Conservation (phyloP, 441 rosid species). For the Populus hybrid region DNA sequence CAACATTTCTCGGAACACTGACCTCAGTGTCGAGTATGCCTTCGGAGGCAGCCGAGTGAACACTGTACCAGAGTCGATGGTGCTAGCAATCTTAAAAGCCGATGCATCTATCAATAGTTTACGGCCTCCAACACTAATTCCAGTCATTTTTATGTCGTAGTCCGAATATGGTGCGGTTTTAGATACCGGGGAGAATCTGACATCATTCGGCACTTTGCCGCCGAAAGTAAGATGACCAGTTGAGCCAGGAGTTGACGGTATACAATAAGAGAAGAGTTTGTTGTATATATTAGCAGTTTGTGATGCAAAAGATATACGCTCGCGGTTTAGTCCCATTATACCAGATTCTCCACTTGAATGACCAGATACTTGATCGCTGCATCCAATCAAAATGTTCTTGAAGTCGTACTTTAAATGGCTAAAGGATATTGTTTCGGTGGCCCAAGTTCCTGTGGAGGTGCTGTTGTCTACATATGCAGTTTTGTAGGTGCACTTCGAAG, state of each 20-base stretch:
- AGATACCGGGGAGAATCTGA: neutral
- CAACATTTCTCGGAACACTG: neutral
- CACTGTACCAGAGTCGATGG: neutral
- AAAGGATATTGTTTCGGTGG: conserved; percentile 11
- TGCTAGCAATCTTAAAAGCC: neutral
- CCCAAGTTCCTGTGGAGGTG: neutral
- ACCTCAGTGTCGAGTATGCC: neutral
- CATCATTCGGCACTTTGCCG: neutral
- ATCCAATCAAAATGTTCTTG: conserved; percentile 13
- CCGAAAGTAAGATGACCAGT: conserved; percentile 18
- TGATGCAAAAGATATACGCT: conserved; percentile 14
- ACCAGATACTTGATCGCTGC: conserved; percentile 24
- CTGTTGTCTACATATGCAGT: neutral
- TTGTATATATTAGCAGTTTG: conserved; percentile 28
- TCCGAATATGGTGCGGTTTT: neutral
- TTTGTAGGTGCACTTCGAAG: neutral
- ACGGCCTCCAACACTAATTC: conserved; percentile 3
- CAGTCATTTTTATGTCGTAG: neutral
- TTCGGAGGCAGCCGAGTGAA: neutral
- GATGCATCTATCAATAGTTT: neutral
- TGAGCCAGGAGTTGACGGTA: conserved; percentile 18
- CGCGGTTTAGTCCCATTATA: conserved; percentile 24
- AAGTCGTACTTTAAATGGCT: neutral
- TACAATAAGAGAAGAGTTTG: conserved; percentile 26
- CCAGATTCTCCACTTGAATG: conserved; percentile 8